These are phyloP conservation scores for Anastatica hierochuntica DNA, from an alignment of 345 rosid genomes.

Conservation along the genomic window DNA sequence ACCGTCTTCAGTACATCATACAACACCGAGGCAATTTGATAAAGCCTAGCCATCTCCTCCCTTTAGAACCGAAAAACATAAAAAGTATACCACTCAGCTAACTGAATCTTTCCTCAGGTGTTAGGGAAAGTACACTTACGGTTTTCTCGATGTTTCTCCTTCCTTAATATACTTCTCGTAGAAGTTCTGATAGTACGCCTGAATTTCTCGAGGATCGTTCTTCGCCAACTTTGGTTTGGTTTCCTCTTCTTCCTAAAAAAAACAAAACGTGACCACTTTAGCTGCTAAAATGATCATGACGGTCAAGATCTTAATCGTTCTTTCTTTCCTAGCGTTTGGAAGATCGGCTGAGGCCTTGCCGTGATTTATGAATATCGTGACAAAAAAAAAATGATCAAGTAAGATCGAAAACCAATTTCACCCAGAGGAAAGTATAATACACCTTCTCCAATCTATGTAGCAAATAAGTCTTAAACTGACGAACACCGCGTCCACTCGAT, in stretches of 20 bases:
- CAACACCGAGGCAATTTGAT: conserved; percentile 70
- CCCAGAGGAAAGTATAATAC: conserved; percentile 8
- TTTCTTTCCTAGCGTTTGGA: too few species aligned
- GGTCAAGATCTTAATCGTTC: too few species aligned
- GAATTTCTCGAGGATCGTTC: conserved; percentile 58
- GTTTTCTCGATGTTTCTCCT: conserved; percentile 52
- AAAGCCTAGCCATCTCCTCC: conserved; percentile 83
- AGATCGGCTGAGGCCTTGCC: too few species aligned
- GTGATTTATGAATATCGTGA: too few species aligned
- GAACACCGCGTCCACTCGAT: conserved; percentile 74
- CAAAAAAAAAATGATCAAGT: not conserved
- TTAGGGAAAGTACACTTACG: conserved; percentile 44
- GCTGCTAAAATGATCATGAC: too few species aligned
- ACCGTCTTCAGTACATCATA: conserved; percentile 66
- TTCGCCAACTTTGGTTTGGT: conserved; percentile 38
- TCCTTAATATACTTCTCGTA: conserved; percentile 51
- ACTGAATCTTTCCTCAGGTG: not conserved
- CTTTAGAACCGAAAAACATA: conserved; percentile 34
- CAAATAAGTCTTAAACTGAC: conserved; percentile 84
- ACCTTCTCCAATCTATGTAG: conserved; percentile 76
- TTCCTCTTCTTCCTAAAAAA: conserved; percentile 59
- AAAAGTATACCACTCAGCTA: conserved; percentile 1
- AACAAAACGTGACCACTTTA: not conserved
- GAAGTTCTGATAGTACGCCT: conserved; percentile 48
- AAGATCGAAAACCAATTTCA: too few species aligned